A percentile compares a stretch with the other conserved stretches of the same genome.
These are phyloP conservation scores for Penicillium digitatum DNA, from an alignment of 2,329 filamentous ascomycete species.

Conservation along the genomic window DNA sequence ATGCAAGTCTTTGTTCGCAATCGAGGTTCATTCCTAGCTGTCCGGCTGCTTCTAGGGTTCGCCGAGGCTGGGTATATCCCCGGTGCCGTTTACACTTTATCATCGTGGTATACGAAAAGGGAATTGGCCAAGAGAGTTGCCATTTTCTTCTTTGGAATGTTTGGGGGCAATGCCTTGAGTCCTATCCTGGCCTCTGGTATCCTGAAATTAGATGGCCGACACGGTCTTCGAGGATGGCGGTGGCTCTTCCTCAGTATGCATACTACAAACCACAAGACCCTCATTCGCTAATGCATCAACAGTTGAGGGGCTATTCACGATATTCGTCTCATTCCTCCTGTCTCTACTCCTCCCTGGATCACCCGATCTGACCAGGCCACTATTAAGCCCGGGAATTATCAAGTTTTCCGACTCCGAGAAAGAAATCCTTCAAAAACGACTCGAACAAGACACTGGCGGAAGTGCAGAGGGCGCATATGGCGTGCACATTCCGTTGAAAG, in stretches of 20 bases:
- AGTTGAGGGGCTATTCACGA: not conserved
- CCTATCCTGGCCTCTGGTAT: not conserved
- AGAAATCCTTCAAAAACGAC: not conserved
- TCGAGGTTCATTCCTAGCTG: not conserved
- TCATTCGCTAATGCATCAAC: not conserved
- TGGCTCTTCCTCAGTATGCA: not conserved
- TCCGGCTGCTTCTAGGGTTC: not conserved
- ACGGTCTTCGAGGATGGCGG: not conserved
- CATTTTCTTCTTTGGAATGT: conserved; percentile 3
- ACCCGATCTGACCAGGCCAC: not conserved
- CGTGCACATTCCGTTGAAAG: not conserved
- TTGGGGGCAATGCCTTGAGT: not conserved
- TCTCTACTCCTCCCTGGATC: not conserved
- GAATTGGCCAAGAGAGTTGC: not conserved
- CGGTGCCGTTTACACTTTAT: not conserved
- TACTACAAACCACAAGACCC: not conserved
- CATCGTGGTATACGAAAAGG: not conserved
- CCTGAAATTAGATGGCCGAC: not conserved
- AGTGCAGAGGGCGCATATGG: not conserved
- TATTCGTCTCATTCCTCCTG: not conserved
- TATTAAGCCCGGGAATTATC: not conserved
- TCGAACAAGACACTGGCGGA: not conserved
- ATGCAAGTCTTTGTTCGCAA: not conserved
- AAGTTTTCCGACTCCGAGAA: not conserved
- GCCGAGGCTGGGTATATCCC: not conserved